Percentiles rank a stretch among this genome's conserved stretches.
Evolutionary conservation across 345 rosid genomes (phyloP).

Genomic region (Populus davidiana): DNA sequence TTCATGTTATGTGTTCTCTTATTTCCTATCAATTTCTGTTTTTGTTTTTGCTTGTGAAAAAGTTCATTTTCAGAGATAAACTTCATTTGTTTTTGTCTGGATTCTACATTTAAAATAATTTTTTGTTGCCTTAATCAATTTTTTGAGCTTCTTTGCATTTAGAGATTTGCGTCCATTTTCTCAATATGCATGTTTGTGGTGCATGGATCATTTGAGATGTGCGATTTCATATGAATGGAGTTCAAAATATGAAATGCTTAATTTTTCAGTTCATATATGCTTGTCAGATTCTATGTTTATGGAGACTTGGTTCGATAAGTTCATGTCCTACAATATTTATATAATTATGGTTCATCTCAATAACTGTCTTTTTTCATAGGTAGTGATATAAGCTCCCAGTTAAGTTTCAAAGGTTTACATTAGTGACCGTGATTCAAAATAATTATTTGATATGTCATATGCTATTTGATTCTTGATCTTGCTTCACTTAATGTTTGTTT

Average conservation of each 20-base stretch:
- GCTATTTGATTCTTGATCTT: background rate
- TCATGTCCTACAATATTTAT: background rate
- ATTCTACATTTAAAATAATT: background rate
- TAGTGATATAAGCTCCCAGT: background rate
- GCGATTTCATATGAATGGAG: background rate
- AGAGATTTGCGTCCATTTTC: background rate
- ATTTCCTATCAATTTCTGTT: background rate
- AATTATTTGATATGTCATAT: background rate
- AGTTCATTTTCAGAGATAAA: background rate
- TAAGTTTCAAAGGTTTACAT: background rate
- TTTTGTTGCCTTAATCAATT: background rate
- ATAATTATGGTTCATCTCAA: background rate
- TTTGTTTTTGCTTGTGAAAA: background rate
- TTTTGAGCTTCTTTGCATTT: background rate
- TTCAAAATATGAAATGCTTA: background rate
- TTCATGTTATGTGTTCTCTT: background rate
- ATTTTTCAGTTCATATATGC: background rate
- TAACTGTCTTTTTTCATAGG: background rate
- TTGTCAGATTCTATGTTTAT: background rate
- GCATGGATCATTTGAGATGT: background rate
- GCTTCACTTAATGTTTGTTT: background rate
- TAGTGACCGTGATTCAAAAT: background rate
- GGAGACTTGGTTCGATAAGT: background rate
- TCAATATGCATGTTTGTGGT: background rate
- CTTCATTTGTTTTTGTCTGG: background rate